phyloP scores from a whole-genome alignment of 2,329 filamentous ascomycete species.

The Botrytis galanthina region DNA sequence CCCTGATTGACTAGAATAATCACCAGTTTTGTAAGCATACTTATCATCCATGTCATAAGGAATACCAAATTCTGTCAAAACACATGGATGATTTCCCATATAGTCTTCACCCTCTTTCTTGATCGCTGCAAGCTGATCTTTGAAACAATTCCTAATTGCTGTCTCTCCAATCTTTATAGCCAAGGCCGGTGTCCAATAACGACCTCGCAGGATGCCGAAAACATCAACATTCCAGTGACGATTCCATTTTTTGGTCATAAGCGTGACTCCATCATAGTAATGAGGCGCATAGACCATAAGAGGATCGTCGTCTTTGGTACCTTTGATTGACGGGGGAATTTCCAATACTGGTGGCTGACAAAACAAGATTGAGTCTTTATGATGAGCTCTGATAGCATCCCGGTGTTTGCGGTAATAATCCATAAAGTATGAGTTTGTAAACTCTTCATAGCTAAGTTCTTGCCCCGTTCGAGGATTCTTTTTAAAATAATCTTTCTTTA shows the following conservation, averaged over 20 bases:
- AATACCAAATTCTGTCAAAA: slow-evolving; percentile 95
- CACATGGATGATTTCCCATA: slow-evolving; percentile 82
- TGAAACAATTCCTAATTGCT: slow-evolving; percentile 90
- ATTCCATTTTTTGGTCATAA: slow-evolving; percentile 99
- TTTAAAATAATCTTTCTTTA: slow-evolving; percentile 85
- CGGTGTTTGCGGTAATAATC: slow-evolving; percentile 76
- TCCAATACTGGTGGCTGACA: slow-evolving; percentile 92
- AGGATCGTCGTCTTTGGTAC: slow-evolving; percentile 81
- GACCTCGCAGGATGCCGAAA: slow-evolving; percentile 83
- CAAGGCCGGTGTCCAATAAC: slow-evolving; percentile 84
- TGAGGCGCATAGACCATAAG: slow-evolving; percentile 92
- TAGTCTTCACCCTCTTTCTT: slow-evolving; percentile 83
- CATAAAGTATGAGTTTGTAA: slow-evolving; percentile 91
- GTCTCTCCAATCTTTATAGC: slow-evolving; percentile 90
- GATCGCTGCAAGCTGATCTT: slow-evolving; percentile 80
- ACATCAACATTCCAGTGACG: slow-evolving; percentile 96
- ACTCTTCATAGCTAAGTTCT: slow-evolving; percentile 74
- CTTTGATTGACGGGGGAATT: slow-evolving; percentile 84
- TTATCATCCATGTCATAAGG: slow-evolving; percentile 99
- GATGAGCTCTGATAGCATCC: slow-evolving; percentile 70
- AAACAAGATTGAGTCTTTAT: slow-evolving; percentile 80
- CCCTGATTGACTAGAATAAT: slow-evolving; percentile 87
- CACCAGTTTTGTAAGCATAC: slow-evolving; percentile 89
- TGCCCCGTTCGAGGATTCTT: slow-evolving; percentile 73
- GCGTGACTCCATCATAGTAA: slow-evolving; percentile 93